Conservation (phyloP, 208 protist genomes). For the Wallacemonas collosoma region DNA sequence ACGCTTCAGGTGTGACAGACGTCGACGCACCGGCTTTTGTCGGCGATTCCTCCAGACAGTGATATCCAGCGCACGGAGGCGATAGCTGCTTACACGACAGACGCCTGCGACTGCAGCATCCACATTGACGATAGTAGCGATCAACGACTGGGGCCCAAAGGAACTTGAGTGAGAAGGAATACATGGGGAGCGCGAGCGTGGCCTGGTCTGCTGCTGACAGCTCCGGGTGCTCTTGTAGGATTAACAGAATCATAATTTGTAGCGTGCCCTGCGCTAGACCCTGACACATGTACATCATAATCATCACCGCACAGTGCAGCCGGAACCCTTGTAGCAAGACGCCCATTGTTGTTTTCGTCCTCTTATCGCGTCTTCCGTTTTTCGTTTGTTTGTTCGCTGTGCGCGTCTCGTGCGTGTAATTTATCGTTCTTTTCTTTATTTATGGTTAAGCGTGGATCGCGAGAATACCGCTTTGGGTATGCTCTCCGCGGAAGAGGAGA, state of each 20-base stretch:
- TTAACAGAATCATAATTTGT: slow-evolving; percentile 13
- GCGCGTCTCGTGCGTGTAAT: neutral
- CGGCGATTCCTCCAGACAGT: slow-evolving; percentile 6
- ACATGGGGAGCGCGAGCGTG: slow-evolving; percentile 37
- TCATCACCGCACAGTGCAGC: slow-evolving; percentile 26
- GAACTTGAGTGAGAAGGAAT: slow-evolving; percentile 54
- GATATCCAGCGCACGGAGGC: slow-evolving; percentile 10
- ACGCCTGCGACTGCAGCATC: neutral
- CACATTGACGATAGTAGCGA: slow-evolving; percentile 22
- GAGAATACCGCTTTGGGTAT: no score
- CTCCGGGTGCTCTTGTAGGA: slow-evolving; percentile 21
- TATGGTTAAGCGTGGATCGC: no score
- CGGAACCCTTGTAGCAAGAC: slow-evolving; percentile 3
- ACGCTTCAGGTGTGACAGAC: neutral
- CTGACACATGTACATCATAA: slow-evolving; percentile 23
- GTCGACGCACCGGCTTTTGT: neutral
- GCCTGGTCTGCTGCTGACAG: slow-evolving; percentile 25
- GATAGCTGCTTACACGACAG: neutral
- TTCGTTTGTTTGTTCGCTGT: neutral
- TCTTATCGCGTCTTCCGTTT: neutral
- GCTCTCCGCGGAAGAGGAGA: no score
- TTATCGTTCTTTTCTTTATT: no score
- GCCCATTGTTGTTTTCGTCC: slow-evolving; percentile 6
- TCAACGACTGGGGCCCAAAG: slow-evolving; percentile 53
- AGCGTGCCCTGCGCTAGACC: slow-evolving; percentile 22